Evolutionary conservation across 1,284 basidiomycete species (phyloP).

Genomic region (Malassezia sympodialis): DNA sequence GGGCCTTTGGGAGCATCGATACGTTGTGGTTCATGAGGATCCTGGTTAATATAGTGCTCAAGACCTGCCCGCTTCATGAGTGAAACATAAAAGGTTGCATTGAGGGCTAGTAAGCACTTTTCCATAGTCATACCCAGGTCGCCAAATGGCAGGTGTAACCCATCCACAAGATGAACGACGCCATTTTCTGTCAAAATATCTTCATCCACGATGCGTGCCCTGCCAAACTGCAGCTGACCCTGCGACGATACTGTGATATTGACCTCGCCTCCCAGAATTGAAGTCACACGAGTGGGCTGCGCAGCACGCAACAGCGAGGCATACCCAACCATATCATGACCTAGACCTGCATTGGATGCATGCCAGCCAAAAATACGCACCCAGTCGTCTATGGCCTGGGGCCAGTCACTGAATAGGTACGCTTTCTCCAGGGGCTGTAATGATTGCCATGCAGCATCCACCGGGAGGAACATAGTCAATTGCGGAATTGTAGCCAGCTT

Average conservation of each 20-base stretch:
- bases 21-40: conserved; percentile 18
- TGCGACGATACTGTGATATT: conserved; percentile 16
- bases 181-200: conserved; percentile 47
- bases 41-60: conserved; percentile 51
- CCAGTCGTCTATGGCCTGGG: conserved; percentile 30
- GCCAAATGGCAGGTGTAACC: conserved; percentile 66
- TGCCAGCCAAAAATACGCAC: conserved; percentile 43
- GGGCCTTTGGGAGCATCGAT: conserved; percentile 24
- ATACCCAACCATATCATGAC: conserved; percentile 32
- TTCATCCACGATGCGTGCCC: conserved; percentile 27
- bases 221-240: conserved; percentile 20
- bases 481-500: conserved; percentile 52
- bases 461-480: conserved; percentile 80
- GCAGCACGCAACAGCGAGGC: conserved; percentile 14
- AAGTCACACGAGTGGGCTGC: conserved; percentile 17
- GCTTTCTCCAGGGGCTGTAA: conserved; percentile 28
- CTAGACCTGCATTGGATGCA: conserved; percentile 32
- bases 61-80: conserved; percentile 61
- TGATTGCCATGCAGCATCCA: conserved; percentile 64
- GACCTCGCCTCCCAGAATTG: conserved; percentile 35
- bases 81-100: conserved; percentile 82
- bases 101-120: conserved; percentile 77
- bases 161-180: conserved; percentile 78
- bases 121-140: conserved; percentile 76
- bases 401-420: conserved; percentile 30